Base-by-base conservation (phyloP, 129 eudicot species). In the Glebionis coronaria region DNA sequence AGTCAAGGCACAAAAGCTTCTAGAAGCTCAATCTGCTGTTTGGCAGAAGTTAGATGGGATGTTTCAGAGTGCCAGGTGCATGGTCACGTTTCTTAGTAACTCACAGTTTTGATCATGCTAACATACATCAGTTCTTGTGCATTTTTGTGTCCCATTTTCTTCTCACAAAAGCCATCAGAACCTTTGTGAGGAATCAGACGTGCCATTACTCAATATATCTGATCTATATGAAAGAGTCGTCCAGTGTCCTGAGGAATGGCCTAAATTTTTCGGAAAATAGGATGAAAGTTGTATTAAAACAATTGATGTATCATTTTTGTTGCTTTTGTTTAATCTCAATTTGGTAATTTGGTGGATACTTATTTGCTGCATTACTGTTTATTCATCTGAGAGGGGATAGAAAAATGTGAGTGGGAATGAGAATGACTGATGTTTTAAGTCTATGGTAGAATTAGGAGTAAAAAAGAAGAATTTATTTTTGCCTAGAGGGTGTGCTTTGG, bases 41-140 rank as follows among this genome's bases (percentile, higher is more conserved):
- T 94, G 99, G 99, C 93, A 84, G 44, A 79, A 78, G 78, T 78
- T 94, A 14, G 68, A 71, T 61, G 76, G 76, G 11, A 67, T 85
- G 63, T 88, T 91, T 81, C 96, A 88, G 72, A 82, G 85, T 60
- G 63, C 96, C 19, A 70, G 96, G 73, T 91, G 97, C 70, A 83
- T 85, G 88, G 82, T 91, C 55, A 54, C 96, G 16, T 91, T 91
- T 73, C 82, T 88, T 10, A 85, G 97, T 40, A 85, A 91, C 70
- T 83, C 97, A 28, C 96, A 91, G 76, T 88, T 88, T 80, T 91
- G 82, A 87, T 28, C 59, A 20, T 19, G 15, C 20, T 50, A 46
- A 15, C 29, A 16, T 16, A 35, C 19, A 12, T 4, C 19, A n/a
- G 54, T 14, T 49, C 19, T 49, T 49, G n/a, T 49, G 54, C 18